Evolutionary conservation across 2,329 filamentous ascomycete genomes (phyloP).

Genomic region (Trichoderma lentiforme): DNA sequence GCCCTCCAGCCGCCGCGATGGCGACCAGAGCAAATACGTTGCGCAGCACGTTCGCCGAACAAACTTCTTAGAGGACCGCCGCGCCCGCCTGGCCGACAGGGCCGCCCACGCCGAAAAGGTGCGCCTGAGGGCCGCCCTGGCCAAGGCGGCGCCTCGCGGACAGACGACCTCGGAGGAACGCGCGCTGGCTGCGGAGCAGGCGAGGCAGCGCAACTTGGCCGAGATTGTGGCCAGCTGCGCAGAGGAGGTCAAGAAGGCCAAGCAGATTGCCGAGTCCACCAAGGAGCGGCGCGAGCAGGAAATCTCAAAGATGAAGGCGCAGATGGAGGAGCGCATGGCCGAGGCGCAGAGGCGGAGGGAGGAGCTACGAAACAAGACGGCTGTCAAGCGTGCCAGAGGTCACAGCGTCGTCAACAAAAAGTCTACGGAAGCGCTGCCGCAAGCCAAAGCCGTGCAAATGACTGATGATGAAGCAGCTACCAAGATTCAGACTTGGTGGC

Average conservation of each 20-base stretch:
- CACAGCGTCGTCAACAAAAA: constrained; percentile 52
- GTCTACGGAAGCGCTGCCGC: constrained; percentile 46
- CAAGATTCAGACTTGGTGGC: constrained; percentile 70
- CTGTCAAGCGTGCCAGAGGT: constrained; percentile 50
- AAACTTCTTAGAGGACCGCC: constrained; percentile 76
- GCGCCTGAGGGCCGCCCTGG: constrained; percentile 68
- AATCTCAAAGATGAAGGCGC: constrained; percentile 62
- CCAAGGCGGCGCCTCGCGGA: constrained; percentile 65
- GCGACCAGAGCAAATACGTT: constrained; percentile 69
- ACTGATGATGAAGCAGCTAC: constrained; percentile 60
- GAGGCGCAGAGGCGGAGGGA: constrained; percentile 72
- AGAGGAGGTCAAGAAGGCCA: constrained; percentile 78
- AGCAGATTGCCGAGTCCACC: constrained; percentile 77
- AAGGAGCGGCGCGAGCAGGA: constrained; percentile 77
- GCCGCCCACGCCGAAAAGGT: constrained; percentile 83
- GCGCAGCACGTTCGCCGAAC: constrained; percentile 76
- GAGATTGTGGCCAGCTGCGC: constrained; percentile 79
- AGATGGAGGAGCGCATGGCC: constrained; percentile 77
- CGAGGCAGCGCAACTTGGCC: constrained; percentile 74
- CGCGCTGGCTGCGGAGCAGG: constrained; percentile 72
- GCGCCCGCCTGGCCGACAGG: constrained; percentile 73
- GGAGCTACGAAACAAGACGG: constrained; percentile 56
- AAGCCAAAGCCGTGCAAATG: constrained; percentile 46
- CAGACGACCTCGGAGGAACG: constrained; percentile 69
- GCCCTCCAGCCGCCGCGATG: constrained; percentile 47